These are phyloP conservation scores for Lentinula raphanica DNA, from an alignment of 768 basidiomycete species.

Conservation along the genomic window DNA sequence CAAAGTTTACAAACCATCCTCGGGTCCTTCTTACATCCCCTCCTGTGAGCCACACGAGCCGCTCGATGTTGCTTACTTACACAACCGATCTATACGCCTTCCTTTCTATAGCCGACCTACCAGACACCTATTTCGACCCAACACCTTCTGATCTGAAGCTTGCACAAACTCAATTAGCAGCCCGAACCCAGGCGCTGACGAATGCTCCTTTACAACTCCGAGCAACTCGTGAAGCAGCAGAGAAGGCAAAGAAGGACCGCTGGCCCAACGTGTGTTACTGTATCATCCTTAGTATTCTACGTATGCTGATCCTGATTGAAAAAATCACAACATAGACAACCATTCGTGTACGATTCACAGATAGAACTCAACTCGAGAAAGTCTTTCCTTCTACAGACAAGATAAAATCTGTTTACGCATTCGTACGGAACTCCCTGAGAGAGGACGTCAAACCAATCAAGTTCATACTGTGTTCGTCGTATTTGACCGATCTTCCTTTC, in stretches of 20 bases:
- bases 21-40: slow-evolving; percentile 15
- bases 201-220: slow-evolving; percentile 71
- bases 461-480: slow-evolving; percentile 73
- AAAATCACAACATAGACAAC: slow-evolving; percentile 63
- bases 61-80: not conserved
- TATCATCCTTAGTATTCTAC: not conserved
- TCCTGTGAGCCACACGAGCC: slow-evolving; percentile 12
- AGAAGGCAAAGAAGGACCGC: slow-evolving; percentile 53
- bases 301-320: slow-evolving; percentile 1
- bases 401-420: slow-evolving; percentile 80
- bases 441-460: slow-evolving; percentile 76
- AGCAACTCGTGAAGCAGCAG: slow-evolving; percentile 54
- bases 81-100: not conserved
- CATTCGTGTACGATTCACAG: slow-evolving; percentile 76
- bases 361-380: slow-evolving; percentile 78
- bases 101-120: slow-evolving; percentile 37
- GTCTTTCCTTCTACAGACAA: slow-evolving; percentile 73
- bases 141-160: slow-evolving; percentile 66
- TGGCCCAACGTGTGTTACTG: slow-evolving; percentile 69
- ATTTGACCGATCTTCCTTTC: not conserved
- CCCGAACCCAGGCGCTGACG: slow-evolving; percentile 54
- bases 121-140: slow-evolving; percentile 72
- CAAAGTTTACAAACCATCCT: slow-evolving; percentile 47
- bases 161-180: slow-evolving; percentile 57
- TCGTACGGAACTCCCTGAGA: slow-evolving; percentile 64